Base-by-base conservation (phyloP, 768 basidiomycete genomes). In the Dendrothele bispora region DNA sequence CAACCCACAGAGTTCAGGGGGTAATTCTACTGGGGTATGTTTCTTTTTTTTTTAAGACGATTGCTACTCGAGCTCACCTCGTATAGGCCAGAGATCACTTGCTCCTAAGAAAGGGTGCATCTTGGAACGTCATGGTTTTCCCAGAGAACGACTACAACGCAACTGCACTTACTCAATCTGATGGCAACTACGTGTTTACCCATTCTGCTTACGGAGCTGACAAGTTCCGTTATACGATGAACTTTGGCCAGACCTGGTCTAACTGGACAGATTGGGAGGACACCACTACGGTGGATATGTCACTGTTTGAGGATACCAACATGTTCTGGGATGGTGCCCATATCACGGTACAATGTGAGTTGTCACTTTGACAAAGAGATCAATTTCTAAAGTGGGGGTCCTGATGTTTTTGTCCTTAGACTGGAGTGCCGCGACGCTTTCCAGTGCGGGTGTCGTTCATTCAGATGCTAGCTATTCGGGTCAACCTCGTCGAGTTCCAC, bases 141-240 rank as follows among this genome's bases (percentile, higher is more conserved):
- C 89, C 91, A 0, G 74, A 79, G 21, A 78, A 82, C 35, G 91
- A 95, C 61, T 95, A 92, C 62, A 84, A 87, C 62, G 72, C 66
- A n/a, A 64, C 64, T 41, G 68, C 83, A 0, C 82, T 89, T 61
- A 72, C 74, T 15, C 70, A 76, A 41, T 74, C 79, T 10, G 70
- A 80, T 49, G 84, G 80, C 46, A 70, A 84, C 51, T 94, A 87
- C 63, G 79, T 75, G 5, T 91, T 92, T 64, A 80, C 80, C 0
- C 94, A 97, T 68, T 79, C 77, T 37, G 93, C 94, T 4, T 77
- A 78, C 46, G 94, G 94, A 39, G 93, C 94, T 15, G 92, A 95
- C 52, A 81, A 70, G 73, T 85, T 91, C 71, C 79, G 94, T 37
- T 95, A 92, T 65, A 85, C 91, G 11, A 82, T 83, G 71, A 85